Evolutionary conservation across 495 filamentous ascomycete species (phyloP).

Genomic region (Trichoderma asperelloides): DNA sequence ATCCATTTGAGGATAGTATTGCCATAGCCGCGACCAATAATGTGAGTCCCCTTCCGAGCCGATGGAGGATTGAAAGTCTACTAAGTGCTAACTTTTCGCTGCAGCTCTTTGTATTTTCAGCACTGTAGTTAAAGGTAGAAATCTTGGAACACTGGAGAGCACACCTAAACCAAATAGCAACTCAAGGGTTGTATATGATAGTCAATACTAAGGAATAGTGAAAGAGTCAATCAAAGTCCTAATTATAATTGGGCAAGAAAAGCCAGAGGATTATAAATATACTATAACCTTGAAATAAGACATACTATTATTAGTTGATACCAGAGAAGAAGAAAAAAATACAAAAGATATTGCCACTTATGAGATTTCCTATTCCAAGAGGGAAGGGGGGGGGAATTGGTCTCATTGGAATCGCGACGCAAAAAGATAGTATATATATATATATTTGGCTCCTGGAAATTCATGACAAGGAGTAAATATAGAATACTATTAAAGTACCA

Average conservation of each 20-base stretch:
- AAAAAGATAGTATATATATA: too few species aligned
- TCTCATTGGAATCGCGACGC: not conserved
- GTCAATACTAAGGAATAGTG: not conserved
- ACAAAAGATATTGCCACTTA: not conserved
- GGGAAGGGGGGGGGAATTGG: not conserved
- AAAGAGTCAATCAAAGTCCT: not conserved
- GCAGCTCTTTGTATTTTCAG: constrained; percentile 97
- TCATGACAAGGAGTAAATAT: not conserved
- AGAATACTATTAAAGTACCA: not conserved
- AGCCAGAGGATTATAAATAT: not conserved
- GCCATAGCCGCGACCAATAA: constrained; percentile 99
- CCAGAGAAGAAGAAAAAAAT: not conserved
- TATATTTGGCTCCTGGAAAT: not conserved
- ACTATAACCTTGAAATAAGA: constrained; percentile 4
- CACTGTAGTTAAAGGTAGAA: constrained; percentile 49
- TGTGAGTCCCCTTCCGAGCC: constrained; percentile 47
- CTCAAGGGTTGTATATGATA: not conserved
- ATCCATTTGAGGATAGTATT: constrained; percentile 99
- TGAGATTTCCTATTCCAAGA: not conserved
- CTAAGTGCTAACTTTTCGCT: constrained; percentile 16
- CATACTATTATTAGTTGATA: not conserved
- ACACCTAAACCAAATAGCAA: not conserved
- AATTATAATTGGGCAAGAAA: not conserved
- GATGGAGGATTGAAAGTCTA: not conserved
- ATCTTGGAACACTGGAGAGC: not conserved